Evolutionary conservation across 805 yeast genomes (phyloP), one percentile per base, ranked within the genome.

Genomic region (Metschnikowia drakensbergensis): DNA sequence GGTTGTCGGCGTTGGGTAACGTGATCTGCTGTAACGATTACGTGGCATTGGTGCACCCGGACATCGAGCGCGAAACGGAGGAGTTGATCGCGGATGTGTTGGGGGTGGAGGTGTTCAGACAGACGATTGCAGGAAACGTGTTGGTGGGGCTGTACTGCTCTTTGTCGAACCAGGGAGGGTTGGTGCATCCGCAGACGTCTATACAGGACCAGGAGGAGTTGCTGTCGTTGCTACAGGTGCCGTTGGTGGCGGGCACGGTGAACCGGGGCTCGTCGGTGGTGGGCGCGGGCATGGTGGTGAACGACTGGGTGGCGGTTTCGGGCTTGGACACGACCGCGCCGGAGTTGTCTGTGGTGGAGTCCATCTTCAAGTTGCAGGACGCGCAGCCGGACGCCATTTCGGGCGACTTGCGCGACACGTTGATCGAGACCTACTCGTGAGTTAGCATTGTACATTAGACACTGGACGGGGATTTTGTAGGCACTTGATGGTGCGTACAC

Each of bases 321-420:
- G 99, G 99, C 57, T 79, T 88, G 59, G 98, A 94, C 72, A 94
- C 99, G 50, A 91, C 99, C 56, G 98, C 99, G 42, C 97, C 99
- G 43, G 99, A 94, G 72, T 77, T 94, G 64, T 89, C 96, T 60
- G 99, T 94, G 51, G 81, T 94, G 58, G 99, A 95, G 75, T 86
- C 96, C 66, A 95, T 94, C 59, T 95, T 92, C 82, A 85, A 89
- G 73, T 77, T 88, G 60, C 95, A 89, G 68, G 96, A 88, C 63
- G 92, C 90, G 54, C 88, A 86, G 66, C 96, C 96, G 54, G 94
- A 87, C 54, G 77, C 91, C 49, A 88, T 88, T 54, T 78, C 89
- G 48, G 87, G 89, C 60, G 81, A 86, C 74, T 79, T 88, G 72
- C 85, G 96, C 74, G 96, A 88, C 65, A 89, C 96, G 49, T 81